Evolutionary conservation across 2,329 filamentous ascomycete genomes (phyloP).

Genomic region (Allantophomopsis cytisporea): DNA sequence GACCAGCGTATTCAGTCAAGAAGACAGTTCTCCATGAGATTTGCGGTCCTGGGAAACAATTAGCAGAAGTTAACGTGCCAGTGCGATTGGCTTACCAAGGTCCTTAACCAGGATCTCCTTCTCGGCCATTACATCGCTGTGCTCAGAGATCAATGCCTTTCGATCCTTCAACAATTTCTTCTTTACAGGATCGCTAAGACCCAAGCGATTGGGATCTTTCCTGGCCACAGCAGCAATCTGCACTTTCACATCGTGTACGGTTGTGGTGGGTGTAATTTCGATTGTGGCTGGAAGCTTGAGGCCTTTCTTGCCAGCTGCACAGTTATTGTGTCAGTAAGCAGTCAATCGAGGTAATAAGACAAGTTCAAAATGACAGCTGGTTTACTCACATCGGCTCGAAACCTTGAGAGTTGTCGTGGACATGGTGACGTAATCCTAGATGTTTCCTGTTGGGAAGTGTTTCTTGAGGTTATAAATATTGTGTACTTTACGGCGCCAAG

Average conservation of each 20-base stretch:
- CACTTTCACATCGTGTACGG: constrained; percentile 46
- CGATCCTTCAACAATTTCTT: constrained; percentile 52
- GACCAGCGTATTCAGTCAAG: constrained; percentile 87
- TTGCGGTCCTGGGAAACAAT: constrained; percentile 52
- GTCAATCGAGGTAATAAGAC: background rate
- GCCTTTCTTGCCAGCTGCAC: constrained; percentile 14
- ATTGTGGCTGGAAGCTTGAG: constrained; percentile 35
- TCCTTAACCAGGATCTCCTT: constrained; percentile 78
- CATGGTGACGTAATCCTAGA: too few relatives aligned
- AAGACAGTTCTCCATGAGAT: constrained; percentile 90
- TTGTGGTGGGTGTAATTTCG: constrained; percentile 28
- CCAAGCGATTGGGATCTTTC: constrained; percentile 45
- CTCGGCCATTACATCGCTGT: constrained; percentile 30
- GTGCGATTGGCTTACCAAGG: constrained; percentile 46
- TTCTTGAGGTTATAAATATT: too few relatives aligned
- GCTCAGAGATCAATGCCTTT: constrained; percentile 34
- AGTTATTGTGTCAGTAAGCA: background rate
- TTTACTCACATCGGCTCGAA: constrained; percentile 2
- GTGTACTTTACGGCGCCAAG: too few relatives aligned
- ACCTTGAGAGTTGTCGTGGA: constrained; percentile 3
- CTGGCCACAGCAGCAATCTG: constrained; percentile 36
- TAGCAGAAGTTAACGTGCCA: constrained; percentile 10
- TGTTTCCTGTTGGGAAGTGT: too few relatives aligned
- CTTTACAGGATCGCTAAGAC: constrained; percentile 43
- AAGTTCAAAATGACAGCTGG: background rate